These are phyloP conservation scores for Condylostoma magnum DNA, from an alignment of 169 alveolate genomes.

Conservation along the genomic window DNA sequence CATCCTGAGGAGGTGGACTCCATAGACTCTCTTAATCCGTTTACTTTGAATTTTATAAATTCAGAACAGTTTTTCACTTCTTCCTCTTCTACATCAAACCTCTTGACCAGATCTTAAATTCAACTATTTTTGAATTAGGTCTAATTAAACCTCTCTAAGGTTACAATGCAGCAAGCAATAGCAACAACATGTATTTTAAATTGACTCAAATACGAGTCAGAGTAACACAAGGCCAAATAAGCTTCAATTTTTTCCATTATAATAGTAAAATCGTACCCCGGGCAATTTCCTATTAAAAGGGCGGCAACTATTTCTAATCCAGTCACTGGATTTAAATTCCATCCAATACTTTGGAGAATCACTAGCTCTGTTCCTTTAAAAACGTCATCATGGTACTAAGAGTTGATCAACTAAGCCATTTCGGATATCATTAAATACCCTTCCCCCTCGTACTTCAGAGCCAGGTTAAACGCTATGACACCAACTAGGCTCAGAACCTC, in stretches of 20 bases:
- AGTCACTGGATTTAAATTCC: background rate
- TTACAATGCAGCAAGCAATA: background rate
- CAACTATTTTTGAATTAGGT: conserved; percentile 2
- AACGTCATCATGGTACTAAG: background rate
- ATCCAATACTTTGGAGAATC: conserved; percentile 1
- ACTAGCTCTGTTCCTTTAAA: conserved; percentile 13
- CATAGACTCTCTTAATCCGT: too few relatives aligned
- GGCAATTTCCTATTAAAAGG: background rate
- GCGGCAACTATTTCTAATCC: background rate
- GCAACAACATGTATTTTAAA: background rate
- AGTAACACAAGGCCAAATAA: conserved; percentile 7
- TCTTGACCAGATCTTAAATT: too few relatives aligned
- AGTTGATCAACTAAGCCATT: background rate
- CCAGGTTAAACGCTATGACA: background rate
- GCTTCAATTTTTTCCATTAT: conserved; percentile 18
- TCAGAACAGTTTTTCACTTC: too few relatives aligned
- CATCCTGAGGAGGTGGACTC: too few relatives aligned
- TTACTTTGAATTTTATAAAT: too few relatives aligned
- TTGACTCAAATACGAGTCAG: conserved; percentile 4
- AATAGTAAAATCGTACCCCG: conserved; percentile 7
- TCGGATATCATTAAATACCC: background rate
- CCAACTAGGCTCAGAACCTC: conserved; percentile 11
- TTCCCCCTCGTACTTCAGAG: background rate
- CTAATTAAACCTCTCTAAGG: conserved; percentile 11
- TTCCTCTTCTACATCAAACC: too few relatives aligned